phyloP scores from a whole-genome alignment of 148 eudicot genomes.

The Drosera capensis region DNA sequence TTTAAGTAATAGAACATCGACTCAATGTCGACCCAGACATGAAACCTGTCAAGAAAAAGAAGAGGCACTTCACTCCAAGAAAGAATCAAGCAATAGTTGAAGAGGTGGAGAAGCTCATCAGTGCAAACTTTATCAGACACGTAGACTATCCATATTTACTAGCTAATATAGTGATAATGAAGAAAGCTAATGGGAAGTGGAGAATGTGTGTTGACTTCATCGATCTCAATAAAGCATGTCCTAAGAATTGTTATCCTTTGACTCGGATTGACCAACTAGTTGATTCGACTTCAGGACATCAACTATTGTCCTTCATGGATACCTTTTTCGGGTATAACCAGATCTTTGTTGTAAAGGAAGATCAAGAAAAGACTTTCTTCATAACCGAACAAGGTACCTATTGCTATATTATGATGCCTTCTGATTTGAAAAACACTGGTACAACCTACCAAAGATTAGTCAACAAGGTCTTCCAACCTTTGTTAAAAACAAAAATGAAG shows the following conservation, averaged over 20 bases:
- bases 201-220: not conserved
- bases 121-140: not conserved
- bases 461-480: not conserved
- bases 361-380: not conserved
- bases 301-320: not conserved
- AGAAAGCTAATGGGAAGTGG: not conserved
- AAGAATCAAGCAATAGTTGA: no score
- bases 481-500: not conserved
- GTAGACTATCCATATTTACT: not conserved
- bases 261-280: not conserved
- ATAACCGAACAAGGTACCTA: not conserved
- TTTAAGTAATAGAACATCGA: no score
- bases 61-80: no score
- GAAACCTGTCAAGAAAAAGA: no score
- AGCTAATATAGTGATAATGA: not conserved
- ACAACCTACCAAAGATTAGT: not conserved
- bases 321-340: not conserved
- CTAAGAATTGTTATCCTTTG: not conserved
- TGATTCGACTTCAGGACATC: not conserved
- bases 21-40: no score
- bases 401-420: not conserved
- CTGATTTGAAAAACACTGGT: no score
- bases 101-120: not conserved
- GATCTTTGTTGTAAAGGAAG: not conserved
- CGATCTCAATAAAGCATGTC: not conserved